Percentiles rank a stretch among this genome's conserved stretches.
phyloP scores from a whole-genome alignment of 2,329 filamentous ascomycete species.

The Cytospora mali region DNA sequence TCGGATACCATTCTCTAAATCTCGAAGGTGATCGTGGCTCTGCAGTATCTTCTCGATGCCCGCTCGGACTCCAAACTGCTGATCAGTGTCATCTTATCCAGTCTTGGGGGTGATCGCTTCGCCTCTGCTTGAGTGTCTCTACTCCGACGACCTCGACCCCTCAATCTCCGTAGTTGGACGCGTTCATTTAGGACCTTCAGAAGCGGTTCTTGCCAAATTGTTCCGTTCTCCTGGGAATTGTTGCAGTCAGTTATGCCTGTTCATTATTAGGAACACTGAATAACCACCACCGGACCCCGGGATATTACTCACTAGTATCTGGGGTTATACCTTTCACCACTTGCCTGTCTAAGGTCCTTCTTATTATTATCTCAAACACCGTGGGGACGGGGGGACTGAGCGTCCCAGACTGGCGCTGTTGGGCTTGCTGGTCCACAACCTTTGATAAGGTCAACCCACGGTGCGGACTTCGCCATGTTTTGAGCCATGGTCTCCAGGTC shows the following conservation, averaged over 20 bases:
- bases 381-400: too few species aligned
- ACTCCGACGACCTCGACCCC: slow-evolving; percentile 5
- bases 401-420: slow-evolving; percentile 3
- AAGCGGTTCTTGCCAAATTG: background rate
- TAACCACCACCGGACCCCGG: background rate
- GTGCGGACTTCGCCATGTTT: slow-evolving; percentile 2
- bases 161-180: background rate
- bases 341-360: background rate
- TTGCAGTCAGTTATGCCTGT: background rate
- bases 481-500: background rate
- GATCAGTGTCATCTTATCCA: background rate
- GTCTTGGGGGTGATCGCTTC: background rate
- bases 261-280: too few species aligned
- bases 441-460: background rate
- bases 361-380: background rate
- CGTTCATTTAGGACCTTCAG: background rate
- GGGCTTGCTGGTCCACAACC: slow-evolving; percentile 5
- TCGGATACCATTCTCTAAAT: background rate
- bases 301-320: too few species aligned
- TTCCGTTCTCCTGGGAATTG: background rate
- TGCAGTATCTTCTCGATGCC: background rate
- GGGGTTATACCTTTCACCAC: too few species aligned
- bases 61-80: slow-evolving; percentile 1
- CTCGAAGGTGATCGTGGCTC: slow-evolving; percentile 2
- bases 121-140: background rate